Evolutionary conservation across 2,329 filamentous ascomycete species (phyloP).

Genomic region (Golovinomyces cichoracearum): DNA sequence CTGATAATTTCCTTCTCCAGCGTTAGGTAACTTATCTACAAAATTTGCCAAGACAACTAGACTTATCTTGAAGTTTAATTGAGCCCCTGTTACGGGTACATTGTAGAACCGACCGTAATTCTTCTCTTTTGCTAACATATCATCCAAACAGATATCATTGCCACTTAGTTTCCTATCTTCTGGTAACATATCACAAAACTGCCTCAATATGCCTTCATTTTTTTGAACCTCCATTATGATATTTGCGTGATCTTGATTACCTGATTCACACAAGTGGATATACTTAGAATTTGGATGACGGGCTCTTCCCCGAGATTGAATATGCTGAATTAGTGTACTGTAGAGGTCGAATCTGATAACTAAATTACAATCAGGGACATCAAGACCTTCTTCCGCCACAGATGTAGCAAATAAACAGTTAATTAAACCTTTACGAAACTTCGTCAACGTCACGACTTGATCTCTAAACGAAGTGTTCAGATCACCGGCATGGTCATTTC

Average conservation of each 20-base stretch:
- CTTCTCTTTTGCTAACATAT: constrained; percentile 25
- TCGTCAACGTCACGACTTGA: constrained; percentile 47
- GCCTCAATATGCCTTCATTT: constrained; percentile 38
- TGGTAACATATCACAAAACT: constrained; percentile 50
- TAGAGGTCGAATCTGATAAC: constrained; percentile 65
- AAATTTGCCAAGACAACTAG: constrained; percentile 48
- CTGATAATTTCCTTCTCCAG: constrained; percentile 15
- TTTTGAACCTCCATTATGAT: constrained; percentile 32
- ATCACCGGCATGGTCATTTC: constrained; percentile 25
- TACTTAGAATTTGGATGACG: constrained; percentile 54
- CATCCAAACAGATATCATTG: constrained; percentile 29
- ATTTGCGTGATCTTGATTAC: constrained; percentile 34
- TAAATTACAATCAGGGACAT: constrained; percentile 41
- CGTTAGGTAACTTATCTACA: constrained; percentile 36
- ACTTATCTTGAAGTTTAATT: constrained; percentile 51
- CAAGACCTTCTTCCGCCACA: constrained; percentile 40
- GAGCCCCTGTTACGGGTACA: constrained; percentile 42
- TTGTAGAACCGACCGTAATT: constrained; percentile 20
- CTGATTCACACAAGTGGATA: constrained; percentile 54
- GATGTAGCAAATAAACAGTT: constrained; percentile 44
- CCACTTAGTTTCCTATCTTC: constrained; percentile 44
- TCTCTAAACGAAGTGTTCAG: constrained; percentile 36
- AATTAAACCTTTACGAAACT: constrained; percentile 30
- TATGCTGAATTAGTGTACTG: constrained; percentile 73
- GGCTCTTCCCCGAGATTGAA: constrained; percentile 75